These are phyloP conservation scores for Penicillium sclerotigenum DNA, from an alignment of 2,329 filamentous ascomycete species.

Conservation along the genomic window DNA sequence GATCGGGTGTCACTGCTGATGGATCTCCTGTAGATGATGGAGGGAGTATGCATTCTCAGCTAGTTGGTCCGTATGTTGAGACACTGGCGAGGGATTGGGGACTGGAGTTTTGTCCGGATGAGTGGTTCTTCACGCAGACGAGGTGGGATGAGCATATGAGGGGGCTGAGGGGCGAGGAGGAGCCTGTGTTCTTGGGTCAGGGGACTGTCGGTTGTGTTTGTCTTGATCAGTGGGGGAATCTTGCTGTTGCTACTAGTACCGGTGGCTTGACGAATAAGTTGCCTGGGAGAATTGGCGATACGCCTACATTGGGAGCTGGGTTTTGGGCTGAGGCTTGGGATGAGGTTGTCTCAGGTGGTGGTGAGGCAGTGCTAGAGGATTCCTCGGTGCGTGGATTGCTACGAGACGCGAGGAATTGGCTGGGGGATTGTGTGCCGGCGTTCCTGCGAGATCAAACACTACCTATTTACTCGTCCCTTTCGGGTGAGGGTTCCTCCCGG, in stretches of 20 bases:
- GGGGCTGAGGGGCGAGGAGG: constrained; percentile 48
- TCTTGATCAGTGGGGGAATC: constrained; percentile 68
- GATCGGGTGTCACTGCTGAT: constrained; percentile 53
- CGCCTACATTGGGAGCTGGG: constrained; percentile 75
- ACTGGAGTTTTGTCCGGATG: constrained; percentile 63
- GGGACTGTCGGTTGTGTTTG: constrained; percentile 83
- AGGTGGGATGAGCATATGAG: constrained; percentile 74
- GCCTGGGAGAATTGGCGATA: constrained; percentile 80
- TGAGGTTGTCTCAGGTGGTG: constrained; percentile 18
- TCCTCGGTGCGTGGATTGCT: neutral
- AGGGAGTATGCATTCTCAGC: constrained; percentile 58
- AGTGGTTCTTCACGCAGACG: constrained; percentile 75
- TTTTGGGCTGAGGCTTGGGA: constrained; percentile 89
- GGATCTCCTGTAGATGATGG: constrained; percentile 47
- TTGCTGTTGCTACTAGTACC: constrained; percentile 65
- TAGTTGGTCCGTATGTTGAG: constrained; percentile 68
- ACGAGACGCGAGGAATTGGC: constrained; percentile 1
- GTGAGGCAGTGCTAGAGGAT: neutral
- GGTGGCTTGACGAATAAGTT: constrained; percentile 88
- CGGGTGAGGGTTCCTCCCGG: neutral
- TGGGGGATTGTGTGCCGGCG: constrained; percentile 18
- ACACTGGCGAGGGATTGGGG: constrained; percentile 60
- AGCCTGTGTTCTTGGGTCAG: constrained; percentile 58
- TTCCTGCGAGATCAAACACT: neutral
- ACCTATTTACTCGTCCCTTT: constrained; percentile 4